Base-by-base conservation (phyloP, 2,329 filamentous ascomycete genomes). In the Alternaria sp. region DNA sequence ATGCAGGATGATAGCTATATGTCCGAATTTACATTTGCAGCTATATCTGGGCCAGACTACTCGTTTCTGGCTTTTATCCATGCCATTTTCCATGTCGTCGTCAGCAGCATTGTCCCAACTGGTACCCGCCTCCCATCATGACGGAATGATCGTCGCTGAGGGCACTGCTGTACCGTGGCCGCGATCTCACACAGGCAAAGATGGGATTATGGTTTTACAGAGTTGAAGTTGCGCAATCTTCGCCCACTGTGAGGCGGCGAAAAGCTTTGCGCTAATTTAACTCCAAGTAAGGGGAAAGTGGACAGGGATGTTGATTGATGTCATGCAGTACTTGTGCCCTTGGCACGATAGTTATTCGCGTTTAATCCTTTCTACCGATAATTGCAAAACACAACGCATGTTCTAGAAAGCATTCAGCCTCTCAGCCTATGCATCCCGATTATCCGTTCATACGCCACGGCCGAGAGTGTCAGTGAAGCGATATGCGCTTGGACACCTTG, bases 401-500 rank as follows among this genome's bases (percentile, higher is more conserved):
- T 47, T 26, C 55, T 50, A 50, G 36, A 44, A 50, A 40, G 56
- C n/a, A 36, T 59, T 45, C 47, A 54, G 56, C 56, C 59, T 59
- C 55, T 32, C 46, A 21, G 13, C 57, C 23, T 63, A 63, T 61
- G 63, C 65, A 52, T 61, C 61, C 67, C 44, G 40, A 30, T 32
- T 43, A 54, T 23, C 59, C n/a, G 43, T 59, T 63, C 55, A 62
- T 43, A 52, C 57, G 61, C 59, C 61, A 61, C 53, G 56, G 15
- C 51, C 25, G 45, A 47, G 32, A 11, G 45, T 53, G 53, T 45
- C 43, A 45, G 46, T 53, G 57, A 68, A 60, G 53, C 57, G 58
- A 51, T 53, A 67, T 61, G 61, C 65, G 57, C 66, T 69, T 67
- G 64, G 69, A 70, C 72, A 63, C 54, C 25, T 53, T 66, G 73